Base-by-base conservation (phyloP, 2,329 filamentous ascomycete species). In the Epichloe brachyelytri region DNA sequence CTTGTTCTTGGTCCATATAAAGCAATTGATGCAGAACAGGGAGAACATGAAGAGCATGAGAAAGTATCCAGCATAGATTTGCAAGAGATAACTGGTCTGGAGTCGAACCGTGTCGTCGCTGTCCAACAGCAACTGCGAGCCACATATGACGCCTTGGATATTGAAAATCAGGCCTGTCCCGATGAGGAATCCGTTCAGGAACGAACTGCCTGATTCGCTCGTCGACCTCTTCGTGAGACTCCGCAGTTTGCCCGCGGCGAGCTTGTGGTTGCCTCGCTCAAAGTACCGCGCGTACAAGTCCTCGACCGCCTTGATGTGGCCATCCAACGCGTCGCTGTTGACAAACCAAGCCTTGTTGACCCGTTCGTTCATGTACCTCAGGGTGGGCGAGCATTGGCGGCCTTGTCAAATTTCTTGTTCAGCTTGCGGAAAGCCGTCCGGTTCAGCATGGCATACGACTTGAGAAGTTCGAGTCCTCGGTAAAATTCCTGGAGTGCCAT, bases 401-500 rank as follows among this genome's bases (percentile, higher is more conserved):
- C 81, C 70, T 97, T 98, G 74, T 97, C 90, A 64, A 94, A 97
- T 68, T 98, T 98, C 67, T 98, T 98, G 69, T 95, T 96, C 63
- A 98, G 88, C 67, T 98, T 98, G 34, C 90, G 83, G 62, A 97
- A 97, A 0, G 89, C 93, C 0, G 88, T 95, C 46, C 88, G 80
- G 65, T 98, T 98, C 14, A 96, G 74, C 20, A 95, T 71, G 1
- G 89, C 85, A 60, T 95, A 98, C 0, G 88, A 86, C 69, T 96
- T 97, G 53, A 98, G 76, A 44, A 97, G 72, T 64, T 98, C 93
- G 14, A 98, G 75, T 0, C 87, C 85, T 19, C 91, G 84, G 64
- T 98, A 97, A 64, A 89, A 95, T 65, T 97, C 93, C 60, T 95
- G 86, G 47, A 97, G 68, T 0, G 93, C 93, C 46, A 88, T 71